Conservation (phyloP, 83 land plant species). For the Diphasiastrum complanatum region DNA sequence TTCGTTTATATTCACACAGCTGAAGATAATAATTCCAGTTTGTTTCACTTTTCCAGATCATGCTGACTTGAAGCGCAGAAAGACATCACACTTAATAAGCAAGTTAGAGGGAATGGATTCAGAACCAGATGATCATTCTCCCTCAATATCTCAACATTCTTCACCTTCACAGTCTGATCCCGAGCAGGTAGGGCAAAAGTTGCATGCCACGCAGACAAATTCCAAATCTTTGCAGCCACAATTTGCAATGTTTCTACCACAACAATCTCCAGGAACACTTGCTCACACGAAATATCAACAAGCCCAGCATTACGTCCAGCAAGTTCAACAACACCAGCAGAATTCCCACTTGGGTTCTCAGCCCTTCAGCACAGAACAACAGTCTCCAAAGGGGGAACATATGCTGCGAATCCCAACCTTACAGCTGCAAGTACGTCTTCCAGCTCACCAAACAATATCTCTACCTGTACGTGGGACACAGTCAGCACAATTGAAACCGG, state of each 20-base stretch:
- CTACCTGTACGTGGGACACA: slow-evolving; percentile 3
- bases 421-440: slow-evolving; percentile 8
- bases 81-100: slow-evolving; percentile 26
- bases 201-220: slow-evolving; percentile 1
- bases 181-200: slow-evolving; percentile 34
- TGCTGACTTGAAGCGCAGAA: slow-evolving; percentile 42
- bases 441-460: slow-evolving; percentile 7
- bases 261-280: neutral
- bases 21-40: neutral
- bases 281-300: neutral
- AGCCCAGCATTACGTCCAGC: neutral
- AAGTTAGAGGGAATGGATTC: slow-evolving; percentile 23
- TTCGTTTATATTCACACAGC: too few relatives aligned
- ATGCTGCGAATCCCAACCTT: neutral
- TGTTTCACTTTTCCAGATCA: slow-evolving; percentile 25
- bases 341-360: neutral
- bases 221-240: slow-evolving; percentile 1
- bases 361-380: neutral
- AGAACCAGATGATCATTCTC: slow-evolving; percentile 57
- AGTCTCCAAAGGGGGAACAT: neutral
- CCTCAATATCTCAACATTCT: slow-evolving; percentile 48
- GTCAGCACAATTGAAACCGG: neutral
- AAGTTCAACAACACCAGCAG: neutral
- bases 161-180: slow-evolving; percentile 75
- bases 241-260: neutral